A percentile compares a stretch with the other conserved stretches of the same genome.
These are phyloP conservation scores for Babesia caballi DNA, from an alignment of 169 alveolate genomes.

Conservation along the genomic window DNA sequence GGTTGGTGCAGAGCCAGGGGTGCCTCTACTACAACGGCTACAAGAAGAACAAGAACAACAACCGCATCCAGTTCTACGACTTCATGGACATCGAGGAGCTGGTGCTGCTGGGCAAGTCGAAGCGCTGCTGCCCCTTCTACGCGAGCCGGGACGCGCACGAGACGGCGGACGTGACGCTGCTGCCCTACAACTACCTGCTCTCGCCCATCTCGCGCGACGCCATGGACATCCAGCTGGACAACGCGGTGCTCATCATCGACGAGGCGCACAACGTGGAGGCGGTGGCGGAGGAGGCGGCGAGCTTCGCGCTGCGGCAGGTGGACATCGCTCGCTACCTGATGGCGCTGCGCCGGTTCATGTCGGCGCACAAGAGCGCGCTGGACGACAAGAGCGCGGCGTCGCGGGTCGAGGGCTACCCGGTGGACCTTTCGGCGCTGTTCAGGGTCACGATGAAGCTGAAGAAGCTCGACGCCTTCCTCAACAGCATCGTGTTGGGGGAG, in stretches of 20 bases:
- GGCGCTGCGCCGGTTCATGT: conserved; percentile 25
- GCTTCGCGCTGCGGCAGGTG: conserved; percentile 69
- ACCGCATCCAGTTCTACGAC: conserved; percentile 71
- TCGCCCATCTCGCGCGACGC: conserved; percentile 80
- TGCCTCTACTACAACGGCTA: conserved; percentile 78
- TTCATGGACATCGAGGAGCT: conserved; percentile 87
- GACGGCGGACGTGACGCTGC: conserved; percentile 81
- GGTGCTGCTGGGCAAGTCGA: conserved; percentile 69
- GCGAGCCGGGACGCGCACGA: conserved; percentile 81
- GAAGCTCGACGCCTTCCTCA: conserved; percentile 27
- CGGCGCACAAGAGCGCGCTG: conserved; percentile 20
- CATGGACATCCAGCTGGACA: conserved; percentile 74
- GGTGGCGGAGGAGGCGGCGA: conserved; percentile 85
- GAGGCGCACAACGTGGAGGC: conserved; percentile 92
- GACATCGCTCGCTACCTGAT: conserved; percentile 62
- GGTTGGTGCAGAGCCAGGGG: conserved; percentile 71
- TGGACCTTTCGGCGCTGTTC: conserved; percentile 22
- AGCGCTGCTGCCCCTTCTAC: conserved; percentile 88
- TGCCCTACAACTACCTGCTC: conserved; percentile 90
- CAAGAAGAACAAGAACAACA: conserved; percentile 60
- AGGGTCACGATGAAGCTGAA: conserved; percentile 12
- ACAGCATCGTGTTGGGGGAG: neutral
- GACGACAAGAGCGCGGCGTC: neutral
- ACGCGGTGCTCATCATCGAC: conserved; percentile 87
- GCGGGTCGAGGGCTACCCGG: neutral